These are phyloP conservation scores for Endocarpon pusillum DNA, from an alignment of 495 filamentous ascomycete genomes.

Conservation along the genomic window DNA sequence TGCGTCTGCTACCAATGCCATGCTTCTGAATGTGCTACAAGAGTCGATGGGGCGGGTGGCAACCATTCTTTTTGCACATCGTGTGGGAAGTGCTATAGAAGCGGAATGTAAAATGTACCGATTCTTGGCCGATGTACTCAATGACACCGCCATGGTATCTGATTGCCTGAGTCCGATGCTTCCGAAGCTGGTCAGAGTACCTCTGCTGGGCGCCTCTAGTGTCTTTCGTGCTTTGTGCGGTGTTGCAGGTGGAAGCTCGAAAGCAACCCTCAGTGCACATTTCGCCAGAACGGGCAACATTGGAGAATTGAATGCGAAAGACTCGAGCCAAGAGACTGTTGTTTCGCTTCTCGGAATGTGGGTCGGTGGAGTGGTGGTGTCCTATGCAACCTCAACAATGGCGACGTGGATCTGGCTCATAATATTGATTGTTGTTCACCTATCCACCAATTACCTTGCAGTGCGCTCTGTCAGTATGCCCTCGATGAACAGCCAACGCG, in stretches of 20 bases:
- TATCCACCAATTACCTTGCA: slow-evolving; percentile 69
- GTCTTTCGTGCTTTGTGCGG: slow-evolving; percentile 72
- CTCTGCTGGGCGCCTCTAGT: slow-evolving; percentile 57
- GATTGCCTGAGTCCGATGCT: slow-evolving; percentile 75
- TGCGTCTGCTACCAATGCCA: slow-evolving; percentile 70
- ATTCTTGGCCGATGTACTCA: slow-evolving; percentile 79
- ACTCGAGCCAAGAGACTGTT: slow-evolving; percentile 90
- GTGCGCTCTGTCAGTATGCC: slow-evolving; percentile 70
- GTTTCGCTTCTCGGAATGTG: slow-evolving; percentile 86
- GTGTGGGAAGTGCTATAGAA: slow-evolving; percentile 71
- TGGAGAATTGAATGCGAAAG: slow-evolving; percentile 90
- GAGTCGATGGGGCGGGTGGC: slow-evolving; percentile 72
- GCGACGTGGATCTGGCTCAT: slow-evolving; percentile 66
- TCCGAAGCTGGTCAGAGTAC: slow-evolving; percentile 45
- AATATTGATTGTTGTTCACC: slow-evolving; percentile 52
- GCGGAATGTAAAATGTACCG: slow-evolving; percentile 92
- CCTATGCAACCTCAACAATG: slow-evolving; percentile 46
- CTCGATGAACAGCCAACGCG: slow-evolving; percentile 75
- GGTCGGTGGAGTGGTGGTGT: slow-evolving; percentile 67
- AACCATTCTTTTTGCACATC: slow-evolving; percentile 81
- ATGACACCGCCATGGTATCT: slow-evolving; percentile 76
- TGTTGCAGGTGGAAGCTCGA: slow-evolving; percentile 74
- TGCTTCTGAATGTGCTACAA: slow-evolving; percentile 74
- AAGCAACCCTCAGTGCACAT: slow-evolving; percentile 81
- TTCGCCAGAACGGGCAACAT: slow-evolving; percentile 82